Base-by-base conservation (phyloP, 805 yeast genomes). In the Spathaspora arborariae region DNA sequence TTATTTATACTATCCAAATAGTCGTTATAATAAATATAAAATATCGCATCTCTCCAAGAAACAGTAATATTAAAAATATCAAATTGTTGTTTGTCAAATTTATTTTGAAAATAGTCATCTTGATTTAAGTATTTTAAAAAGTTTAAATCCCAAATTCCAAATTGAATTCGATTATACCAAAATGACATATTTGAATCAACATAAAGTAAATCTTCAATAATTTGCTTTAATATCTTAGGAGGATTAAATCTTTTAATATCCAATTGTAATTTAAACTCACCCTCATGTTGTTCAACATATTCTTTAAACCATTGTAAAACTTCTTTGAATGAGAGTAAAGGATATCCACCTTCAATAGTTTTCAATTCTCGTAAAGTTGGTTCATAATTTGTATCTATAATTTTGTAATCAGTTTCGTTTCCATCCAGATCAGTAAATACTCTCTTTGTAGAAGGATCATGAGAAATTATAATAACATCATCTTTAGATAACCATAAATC, bases 141-240 rank as follows among this genome's bases (percentile, higher is more conserved):
- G 30, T 63, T 58, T 46, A 72, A 55, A 49, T 67, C 65, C 77
- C 77, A 72, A 19, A 71, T 52, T 4, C 76, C 77, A 45, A 70
- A 58, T 49, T 67, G 71, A 22, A 72, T 51, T 20, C 64, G 60
- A 20, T 63, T 60, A 24, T 56, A 60, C 77, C 76, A 72, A 65
- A 67, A 72, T 16, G 53, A 40, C 13, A 70, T 52, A 42, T 70
- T 70, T 22, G 52, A 45, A 15, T 60, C 53, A 10, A 63, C 65
- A 2, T 51, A 47, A 15, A 66, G 42, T 41, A 70, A 49, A 39
- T 68, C 72, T 34, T 58, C 43, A 20, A 72, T 49, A 5, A 71
- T 47, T 39, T 53, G 55, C 47, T 61, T 62, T 43, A 65, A 46
- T 1, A 72, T 42, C 39, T 55, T 60, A 16, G 71, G 58, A n/a